A percentile compares a stretch with the other conserved stretches of the same genome.
Conservation (phyloP, 2,329 filamentous ascomycete species). For the Nothopassalora personata region DNA sequence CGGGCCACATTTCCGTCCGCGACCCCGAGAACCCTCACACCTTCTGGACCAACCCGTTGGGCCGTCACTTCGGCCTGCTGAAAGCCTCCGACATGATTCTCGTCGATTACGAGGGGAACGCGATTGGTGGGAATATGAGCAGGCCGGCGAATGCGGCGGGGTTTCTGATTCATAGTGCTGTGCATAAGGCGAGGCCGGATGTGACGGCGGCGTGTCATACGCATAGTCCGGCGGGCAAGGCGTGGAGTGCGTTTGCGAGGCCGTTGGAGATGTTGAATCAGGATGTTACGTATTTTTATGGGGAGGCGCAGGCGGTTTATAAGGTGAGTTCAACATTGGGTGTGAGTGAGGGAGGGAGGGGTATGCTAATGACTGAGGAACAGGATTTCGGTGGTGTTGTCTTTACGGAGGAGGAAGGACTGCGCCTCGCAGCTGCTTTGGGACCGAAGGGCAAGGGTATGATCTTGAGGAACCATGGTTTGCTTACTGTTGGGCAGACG, state of each 20-base stretch:
- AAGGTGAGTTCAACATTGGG: constrained; percentile 12
- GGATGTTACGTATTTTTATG: constrained; percentile 61
- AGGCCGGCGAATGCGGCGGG: constrained; percentile 62
- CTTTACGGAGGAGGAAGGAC: constrained; percentile 58
- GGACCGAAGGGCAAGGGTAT: constrained; percentile 57
- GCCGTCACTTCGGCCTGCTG: constrained; percentile 60
- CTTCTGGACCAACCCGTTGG: constrained; percentile 67
- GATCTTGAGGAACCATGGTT: constrained; percentile 66
- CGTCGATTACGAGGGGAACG: constrained; percentile 57
- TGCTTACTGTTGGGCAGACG: constrained; percentile 64
- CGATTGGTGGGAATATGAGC: constrained; percentile 57
- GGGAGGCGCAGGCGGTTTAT: constrained; percentile 60
- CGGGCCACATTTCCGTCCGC: constrained; percentile 62
- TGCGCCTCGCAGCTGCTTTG: constrained; percentile 58
- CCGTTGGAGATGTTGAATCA: constrained; percentile 67
- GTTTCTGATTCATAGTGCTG: constrained; percentile 63
- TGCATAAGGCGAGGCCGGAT: constrained; percentile 62
- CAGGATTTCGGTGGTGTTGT: constrained; percentile 60
- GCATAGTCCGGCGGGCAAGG: constrained; percentile 61
- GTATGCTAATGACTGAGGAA: background rate
- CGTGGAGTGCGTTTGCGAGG: constrained; percentile 61
- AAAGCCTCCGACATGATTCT: constrained; percentile 63
- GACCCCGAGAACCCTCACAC: constrained; percentile 57
- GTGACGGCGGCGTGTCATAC: constrained; percentile 68
- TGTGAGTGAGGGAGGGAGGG: background rate